Percentiles rank a stretch among this genome's conserved stretches.
phyloP scores from a whole-genome alignment of 2,329 filamentous ascomycete species.

The Nothophoma quercina region DNA sequence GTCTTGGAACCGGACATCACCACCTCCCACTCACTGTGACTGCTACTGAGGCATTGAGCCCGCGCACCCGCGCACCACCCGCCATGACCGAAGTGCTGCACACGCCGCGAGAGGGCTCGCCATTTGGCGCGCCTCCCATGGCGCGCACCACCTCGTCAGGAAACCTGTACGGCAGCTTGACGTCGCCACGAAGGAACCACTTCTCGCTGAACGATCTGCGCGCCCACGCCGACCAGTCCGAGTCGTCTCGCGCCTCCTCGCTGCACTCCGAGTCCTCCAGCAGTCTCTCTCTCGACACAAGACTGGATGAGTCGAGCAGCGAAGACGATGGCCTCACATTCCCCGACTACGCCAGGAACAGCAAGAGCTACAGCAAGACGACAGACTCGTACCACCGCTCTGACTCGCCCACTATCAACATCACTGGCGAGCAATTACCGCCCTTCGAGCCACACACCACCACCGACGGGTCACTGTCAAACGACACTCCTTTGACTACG shows the following conservation, averaged over 20 bases:
- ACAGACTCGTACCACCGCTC: slow-evolving; percentile 18
- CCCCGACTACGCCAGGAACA: slow-evolving; percentile 50
- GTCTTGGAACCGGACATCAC: slow-evolving; percentile 31
- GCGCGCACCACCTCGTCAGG: slow-evolving; percentile 54
- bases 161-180: slow-evolving; percentile 51
- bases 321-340: slow-evolving; percentile 56
- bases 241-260: slow-evolving; percentile 58
- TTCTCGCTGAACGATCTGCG: slow-evolving; percentile 49
- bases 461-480: slow-evolving; percentile 51
- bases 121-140: slow-evolving; percentile 47
- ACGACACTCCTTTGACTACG: slow-evolving; percentile 58
- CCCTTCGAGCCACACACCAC: slow-evolving; percentile 49
- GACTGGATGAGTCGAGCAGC: slow-evolving; percentile 56
- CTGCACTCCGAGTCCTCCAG: slow-evolving; percentile 70
- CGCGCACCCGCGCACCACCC: slow-evolving; percentile 11
- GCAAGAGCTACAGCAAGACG: slow-evolving; percentile 21
- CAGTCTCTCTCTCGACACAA: slow-evolving; percentile 68
- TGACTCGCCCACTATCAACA: slow-evolving; percentile 28
- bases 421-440: slow-evolving; percentile 2
- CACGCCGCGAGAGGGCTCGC: slow-evolving; percentile 30
- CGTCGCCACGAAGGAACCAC: slow-evolving; percentile 43
- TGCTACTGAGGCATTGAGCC: slow-evolving; percentile 33
- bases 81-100: slow-evolving; percentile 52
- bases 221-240: slow-evolving; percentile 43
- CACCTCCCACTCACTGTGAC: slow-evolving; percentile 23